Base-by-base conservation (phyloP, 2,329 filamentous ascomycete genomes). In the Hawksworthiomyces lignivorus region DNA sequence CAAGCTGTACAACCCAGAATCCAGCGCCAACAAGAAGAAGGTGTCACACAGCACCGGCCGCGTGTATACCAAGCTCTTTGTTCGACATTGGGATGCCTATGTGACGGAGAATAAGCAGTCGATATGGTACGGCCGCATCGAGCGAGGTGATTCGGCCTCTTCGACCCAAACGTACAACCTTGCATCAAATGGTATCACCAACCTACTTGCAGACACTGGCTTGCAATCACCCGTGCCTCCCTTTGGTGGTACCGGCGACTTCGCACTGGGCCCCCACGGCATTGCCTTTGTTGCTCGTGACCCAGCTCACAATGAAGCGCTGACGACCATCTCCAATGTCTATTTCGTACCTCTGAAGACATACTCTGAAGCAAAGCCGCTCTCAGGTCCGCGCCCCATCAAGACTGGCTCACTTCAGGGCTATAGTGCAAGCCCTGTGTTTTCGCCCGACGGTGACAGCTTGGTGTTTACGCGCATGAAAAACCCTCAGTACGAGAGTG, bases 71-170 rank as follows among this genome's bases (percentile, higher is more conserved):
- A 77, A 74, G 36, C 74, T 89, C 20, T 92, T 86, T 54, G 84
- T 86, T 21, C 76, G 87, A 12, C 85, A 94, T 55, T 94, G 87
- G 87, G 86, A 94, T 57, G 62, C 72, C n/a, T 94, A 82, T 63
- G 68, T 80, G 20, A 78, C 74, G 1, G 73, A 80, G 34, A 80
- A 85, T 53, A 77, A 73, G 47, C 82, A 80, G 53, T 74, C 82
- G 3, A 70, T 95, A 21, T 92, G 82, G 71, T 84, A 86, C 22
- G 80, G 80, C 24, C 72, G 73, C 5, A 58, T 92, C 36, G 65
- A 61, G 50, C 67, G 65, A 55, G 56, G 27, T 11, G 8, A 3
- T 10, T 15, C 41, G 12, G 5, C 20, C 2, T 5, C 26, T 20
- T 58, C 59, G 12, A 60, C 51, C 12, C 42, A 50, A n/a, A 74